Base-by-base conservation (phyloP, 129 eudicot genomes). In the Saposhnikovia divaricata region DNA sequence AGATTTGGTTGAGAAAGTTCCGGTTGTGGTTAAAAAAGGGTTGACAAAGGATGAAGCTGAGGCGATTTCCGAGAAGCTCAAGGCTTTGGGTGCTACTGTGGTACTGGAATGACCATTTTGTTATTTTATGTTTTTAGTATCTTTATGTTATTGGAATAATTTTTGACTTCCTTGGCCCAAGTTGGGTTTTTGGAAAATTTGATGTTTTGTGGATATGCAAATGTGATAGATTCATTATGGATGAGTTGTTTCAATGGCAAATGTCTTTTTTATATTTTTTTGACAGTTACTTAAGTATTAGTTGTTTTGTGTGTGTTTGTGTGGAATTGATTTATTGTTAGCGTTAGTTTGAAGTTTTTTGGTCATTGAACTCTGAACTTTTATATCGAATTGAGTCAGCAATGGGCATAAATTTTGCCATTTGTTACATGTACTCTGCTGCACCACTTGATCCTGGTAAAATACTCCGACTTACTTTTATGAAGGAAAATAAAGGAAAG, bases 1-100 rank as follows among this genome's bases (percentile, higher is more conserved):
- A 46, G 98, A 88, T 76, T 80, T 93, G 86, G 98, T 93, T 46
- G 98, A 93, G 85, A 93, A 93, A 80, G 89, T 83, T 5, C 97
- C 98, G 1, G 84, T 82, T 7, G 91, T 91, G 37, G 88, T 93
- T 75, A 93, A 89, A 89, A 91, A 86, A 76, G 98, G 98, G 44
- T 83, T 93, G 15, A 85, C 97, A 9, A 91, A 93, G 63, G 97
- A 89, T 12, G 98, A 93, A 16, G 98, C 93, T 0, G 95, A 91
- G 57, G 77, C 90, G 7, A 91, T 93, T 45, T 75, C 87, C 57
- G 91, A 83, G 51, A 93, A 93, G 85, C 88, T 93, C 39, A 91
- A 91, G 87, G 97, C 81, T 19, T 82, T 89, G 76, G 98, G 98
- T 76, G 98, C 98, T 15, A 89, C 87, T 38, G 97, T 86, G 78